A percentile compares a stretch with the other conserved stretches of the same genome.
Conservation (phyloP, 495 filamentous ascomycete species). For the Astrothelium macrocarpum region DNA sequence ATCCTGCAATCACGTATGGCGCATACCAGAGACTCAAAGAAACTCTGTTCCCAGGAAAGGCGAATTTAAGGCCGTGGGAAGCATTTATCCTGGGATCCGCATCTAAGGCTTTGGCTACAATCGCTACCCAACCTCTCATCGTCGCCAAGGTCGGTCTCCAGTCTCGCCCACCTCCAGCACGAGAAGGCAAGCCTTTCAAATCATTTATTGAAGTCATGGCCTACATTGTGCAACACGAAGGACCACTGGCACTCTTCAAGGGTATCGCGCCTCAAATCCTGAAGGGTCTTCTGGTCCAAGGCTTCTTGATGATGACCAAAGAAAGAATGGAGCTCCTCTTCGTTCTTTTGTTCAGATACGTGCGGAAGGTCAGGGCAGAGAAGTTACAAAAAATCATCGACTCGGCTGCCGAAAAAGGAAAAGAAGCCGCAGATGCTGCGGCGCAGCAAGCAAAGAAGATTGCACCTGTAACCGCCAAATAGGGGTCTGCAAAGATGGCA, state of each 20-base stretch:
- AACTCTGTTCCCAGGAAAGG: constrained; percentile 65
- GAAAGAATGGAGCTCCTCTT: constrained; percentile 91
- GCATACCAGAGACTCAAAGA: constrained; percentile 88
- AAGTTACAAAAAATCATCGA: constrained; percentile 61
- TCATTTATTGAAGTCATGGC: constrained; percentile 90
- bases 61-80: constrained; percentile 71
- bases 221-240: constrained; percentile 85
- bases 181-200: constrained; percentile 88
- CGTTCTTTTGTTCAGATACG: constrained; percentile 72
- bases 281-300: constrained; percentile 90
- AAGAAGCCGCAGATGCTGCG: constrained; percentile 24
- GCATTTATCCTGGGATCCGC: constrained; percentile 90
- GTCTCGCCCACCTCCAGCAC: constrained; percentile 73
- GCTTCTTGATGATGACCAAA: constrained; percentile 98
- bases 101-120: constrained; percentile 87
- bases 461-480: constrained; percentile 3
- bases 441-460: constrained; percentile 7
- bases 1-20: constrained; percentile 96
- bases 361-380: constrained; percentile 59
- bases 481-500: neutral
- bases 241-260: constrained; percentile 76
- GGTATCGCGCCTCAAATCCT: constrained; percentile 89
- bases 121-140: constrained; percentile 89
- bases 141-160: constrained; percentile 97
- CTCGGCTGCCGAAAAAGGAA: constrained; percentile 44